Evolutionary conservation across 75 land plant genomes (phyloP).

Genomic region (Cunninghamia lanceolata): DNA sequence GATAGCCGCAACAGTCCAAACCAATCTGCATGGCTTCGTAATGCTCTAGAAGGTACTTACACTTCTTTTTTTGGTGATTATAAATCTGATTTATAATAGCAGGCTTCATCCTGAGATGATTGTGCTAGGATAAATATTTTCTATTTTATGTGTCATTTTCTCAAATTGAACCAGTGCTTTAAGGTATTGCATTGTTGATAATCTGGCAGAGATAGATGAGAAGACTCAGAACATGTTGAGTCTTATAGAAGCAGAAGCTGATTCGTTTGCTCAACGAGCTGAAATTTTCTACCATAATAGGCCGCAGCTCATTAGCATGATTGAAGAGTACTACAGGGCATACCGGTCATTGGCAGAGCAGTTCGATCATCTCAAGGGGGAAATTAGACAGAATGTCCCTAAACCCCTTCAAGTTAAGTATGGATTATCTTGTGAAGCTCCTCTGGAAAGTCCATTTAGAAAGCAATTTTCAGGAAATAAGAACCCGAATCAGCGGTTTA

Average conservation of each 20-base stretch:
- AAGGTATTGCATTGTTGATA: background rate
- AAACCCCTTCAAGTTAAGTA: background rate
- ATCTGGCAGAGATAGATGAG: constrained; percentile 34
- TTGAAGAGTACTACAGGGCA: constrained; percentile 48
- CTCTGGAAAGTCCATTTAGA: background rate
- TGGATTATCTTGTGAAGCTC: background rate
- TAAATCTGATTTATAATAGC: background rate
- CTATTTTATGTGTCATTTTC: background rate
- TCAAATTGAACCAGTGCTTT: background rate
- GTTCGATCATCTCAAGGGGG: constrained; percentile 30
- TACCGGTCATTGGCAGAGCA: constrained; percentile 49
- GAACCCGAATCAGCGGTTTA: background rate
- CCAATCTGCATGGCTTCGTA: constrained; percentile 31
- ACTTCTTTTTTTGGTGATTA: background rate
- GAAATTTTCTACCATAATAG: constrained; percentile 44
- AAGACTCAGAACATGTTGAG: constrained; percentile 45
- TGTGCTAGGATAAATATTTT: background rate
- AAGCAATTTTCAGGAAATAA: constrained; percentile 2
- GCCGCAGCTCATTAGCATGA: constrained; percentile 42
- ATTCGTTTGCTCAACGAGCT: constrained; percentile 55
- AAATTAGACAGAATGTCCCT: background rate
- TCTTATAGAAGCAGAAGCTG: constrained; percentile 53
- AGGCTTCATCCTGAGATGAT: background rate
- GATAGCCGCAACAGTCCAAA: constrained; percentile 35
- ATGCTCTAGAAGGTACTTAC: constrained; percentile 19